These are phyloP conservation scores for Alternaria solani DNA, from an alignment of 2,329 filamentous ascomycete genomes.

Conservation along the genomic window DNA sequence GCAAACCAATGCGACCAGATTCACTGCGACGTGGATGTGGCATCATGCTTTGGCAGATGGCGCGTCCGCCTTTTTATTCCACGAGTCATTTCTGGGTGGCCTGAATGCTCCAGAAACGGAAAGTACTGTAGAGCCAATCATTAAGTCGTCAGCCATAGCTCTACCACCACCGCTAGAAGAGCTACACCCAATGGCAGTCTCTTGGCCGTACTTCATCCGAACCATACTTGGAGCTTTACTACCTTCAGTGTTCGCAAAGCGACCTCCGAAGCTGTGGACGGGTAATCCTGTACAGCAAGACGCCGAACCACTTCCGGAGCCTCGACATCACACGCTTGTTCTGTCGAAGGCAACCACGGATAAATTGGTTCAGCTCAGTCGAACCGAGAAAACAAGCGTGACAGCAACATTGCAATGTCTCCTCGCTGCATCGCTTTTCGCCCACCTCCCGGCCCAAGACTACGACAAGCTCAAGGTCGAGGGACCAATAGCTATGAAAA, in stretches of 20 bases:
- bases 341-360: conserved; percentile 43
- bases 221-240: conserved; percentile 47
- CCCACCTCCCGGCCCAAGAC: conserved; percentile 33
- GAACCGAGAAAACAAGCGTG: conserved; percentile 51
- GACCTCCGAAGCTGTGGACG: conserved; percentile 33
- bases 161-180: conserved; percentile 54
- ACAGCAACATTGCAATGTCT: conserved; percentile 53
- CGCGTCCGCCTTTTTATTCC: conserved; percentile 56
- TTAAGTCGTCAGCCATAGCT: conserved; percentile 23
- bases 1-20: conserved; percentile 26
- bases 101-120: conserved; percentile 26
- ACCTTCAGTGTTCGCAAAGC: conserved; percentile 30
- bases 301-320: conserved; percentile 25
- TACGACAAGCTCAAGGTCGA: conserved; percentile 44
- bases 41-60: conserved; percentile 59
- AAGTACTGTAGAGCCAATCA: conserved; percentile 8
- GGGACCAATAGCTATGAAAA: conserved; percentile 51
- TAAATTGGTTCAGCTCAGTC: conserved; percentile 45
- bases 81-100: conserved; percentile 52
- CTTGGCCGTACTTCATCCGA: conserved; percentile 46
- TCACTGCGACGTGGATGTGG: conserved; percentile 57
- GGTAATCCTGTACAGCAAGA: conserved; percentile 25
- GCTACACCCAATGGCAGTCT: conserved; percentile 52
- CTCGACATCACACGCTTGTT: conserved; percentile 41
- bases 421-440: conserved; percentile 51